These are phyloP conservation scores for Chenopodium formosanum DNA, from an alignment of 148 eudicot species.

Conservation along the genomic window DNA sequence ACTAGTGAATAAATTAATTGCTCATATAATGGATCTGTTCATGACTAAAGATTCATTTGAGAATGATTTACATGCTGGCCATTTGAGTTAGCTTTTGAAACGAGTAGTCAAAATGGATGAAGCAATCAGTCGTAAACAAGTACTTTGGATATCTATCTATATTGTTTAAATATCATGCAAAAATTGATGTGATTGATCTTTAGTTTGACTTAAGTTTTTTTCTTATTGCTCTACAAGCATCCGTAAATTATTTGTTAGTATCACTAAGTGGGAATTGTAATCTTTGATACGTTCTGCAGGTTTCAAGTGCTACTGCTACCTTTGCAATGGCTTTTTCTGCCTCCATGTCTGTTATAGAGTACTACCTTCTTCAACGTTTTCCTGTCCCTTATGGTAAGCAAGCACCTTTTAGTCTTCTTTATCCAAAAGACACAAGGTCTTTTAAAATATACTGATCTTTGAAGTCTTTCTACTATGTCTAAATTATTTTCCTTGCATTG, in stretches of 20 bases:
- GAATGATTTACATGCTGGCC: too few relatives aligned
- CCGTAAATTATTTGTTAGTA: too few relatives aligned
- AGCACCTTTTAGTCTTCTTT: not conserved
- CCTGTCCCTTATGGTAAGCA: constrained; percentile 89
- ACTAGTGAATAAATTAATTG: too few relatives aligned
- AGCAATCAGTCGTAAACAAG: not conserved
- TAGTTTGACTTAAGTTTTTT: not conserved
- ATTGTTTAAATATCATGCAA: not conserved
- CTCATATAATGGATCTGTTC: too few relatives aligned
- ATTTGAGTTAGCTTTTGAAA: too few relatives aligned
- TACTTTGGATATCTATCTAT: not conserved
- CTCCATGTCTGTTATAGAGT: constrained; percentile 93
- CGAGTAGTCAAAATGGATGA: not conserved
- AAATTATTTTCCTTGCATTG: not conserved
- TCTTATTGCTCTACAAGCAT: not conserved
- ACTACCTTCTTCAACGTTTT: constrained; percentile 90
- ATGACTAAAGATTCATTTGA: too few relatives aligned
- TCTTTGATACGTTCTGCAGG: constrained; percentile 37
- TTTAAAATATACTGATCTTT: not conserved
- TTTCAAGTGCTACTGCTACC: constrained; percentile 96
- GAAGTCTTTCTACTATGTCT: not conserved
- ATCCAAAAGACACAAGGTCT: not conserved
- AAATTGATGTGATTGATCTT: not conserved
- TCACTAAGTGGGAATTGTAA: not conserved
- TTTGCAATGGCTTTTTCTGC: constrained; percentile 97